Conservation (phyloP, 2,329 filamentous ascomycete species). For the Ophiostoma tasmaniense region DNA sequence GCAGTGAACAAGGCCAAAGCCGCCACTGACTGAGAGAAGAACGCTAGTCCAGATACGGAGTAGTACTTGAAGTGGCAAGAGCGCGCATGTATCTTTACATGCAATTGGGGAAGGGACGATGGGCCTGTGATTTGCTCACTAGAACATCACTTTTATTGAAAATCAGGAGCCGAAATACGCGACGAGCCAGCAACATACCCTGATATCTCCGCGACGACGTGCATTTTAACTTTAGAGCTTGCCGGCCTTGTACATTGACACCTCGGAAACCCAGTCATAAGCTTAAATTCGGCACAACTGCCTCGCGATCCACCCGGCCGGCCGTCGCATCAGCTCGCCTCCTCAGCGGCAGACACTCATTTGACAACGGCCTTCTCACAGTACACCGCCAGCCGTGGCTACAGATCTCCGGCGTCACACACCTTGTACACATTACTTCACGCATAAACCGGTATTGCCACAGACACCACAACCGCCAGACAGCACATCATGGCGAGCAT, state of each 20-base stretch:
- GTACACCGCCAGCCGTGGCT: not conserved
- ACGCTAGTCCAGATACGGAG: not conserved
- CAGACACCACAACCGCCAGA: slow-evolving; percentile 21
- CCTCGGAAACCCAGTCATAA: not conserved
- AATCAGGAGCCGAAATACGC: slow-evolving; percentile 5
- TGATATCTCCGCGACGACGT: not conserved
- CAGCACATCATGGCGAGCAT: slow-evolving; percentile 24
- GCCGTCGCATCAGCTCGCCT: not conserved
- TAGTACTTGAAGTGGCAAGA: not conserved
- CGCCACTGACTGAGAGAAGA: not conserved
- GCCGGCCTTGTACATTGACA: not conserved
- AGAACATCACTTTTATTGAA: not conserved
- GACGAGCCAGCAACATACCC: not conserved
- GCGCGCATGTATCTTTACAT: not conserved
- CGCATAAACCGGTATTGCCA: not conserved
- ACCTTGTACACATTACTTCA: not conserved
- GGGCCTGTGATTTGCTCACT: not conserved
- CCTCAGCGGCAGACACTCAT: not conserved
- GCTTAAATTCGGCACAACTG: not conserved
- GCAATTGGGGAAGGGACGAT: not conserved
- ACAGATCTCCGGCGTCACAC: not conserved
- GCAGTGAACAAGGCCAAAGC: not conserved
- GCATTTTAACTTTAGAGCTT: not conserved
- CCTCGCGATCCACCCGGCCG: not conserved
- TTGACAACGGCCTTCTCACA: not conserved